phyloP scores from a whole-genome alignment of 306 rosid species.

The Trifolium fragiferum region DNA sequence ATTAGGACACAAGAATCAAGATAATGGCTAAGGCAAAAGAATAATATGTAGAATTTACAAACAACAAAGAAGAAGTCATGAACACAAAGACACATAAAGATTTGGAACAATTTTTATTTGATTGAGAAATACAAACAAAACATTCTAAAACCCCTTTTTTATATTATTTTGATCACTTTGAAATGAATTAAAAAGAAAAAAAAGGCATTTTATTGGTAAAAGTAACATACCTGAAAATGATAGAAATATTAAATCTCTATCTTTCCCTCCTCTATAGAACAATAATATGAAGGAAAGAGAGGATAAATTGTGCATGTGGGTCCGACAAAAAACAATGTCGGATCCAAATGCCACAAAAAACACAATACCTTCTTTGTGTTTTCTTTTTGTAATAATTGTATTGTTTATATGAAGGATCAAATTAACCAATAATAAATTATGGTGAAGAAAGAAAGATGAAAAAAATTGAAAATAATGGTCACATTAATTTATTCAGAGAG shows the following conservation, averaged over 20 bases:
- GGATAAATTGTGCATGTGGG: slow-evolving; percentile 18
- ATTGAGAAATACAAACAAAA: not conserved
- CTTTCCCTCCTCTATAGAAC: slow-evolving; percentile 21
- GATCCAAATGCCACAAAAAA: slow-evolving; percentile 30
- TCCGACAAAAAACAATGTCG: slow-evolving; percentile 35
- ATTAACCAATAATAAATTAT: slow-evolving; percentile 20
- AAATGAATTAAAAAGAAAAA: not conserved
- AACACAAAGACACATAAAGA: slow-evolving; percentile 13
- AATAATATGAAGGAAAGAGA: slow-evolving; percentile 13
- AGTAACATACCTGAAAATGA: slow-evolving; percentile 20
- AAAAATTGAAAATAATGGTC: not conserved
- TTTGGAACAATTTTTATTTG: not conserved
- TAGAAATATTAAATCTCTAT: not conserved
- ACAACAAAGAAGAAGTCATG: slow-evolving; percentile 18
- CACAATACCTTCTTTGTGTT: slow-evolving; percentile 29
- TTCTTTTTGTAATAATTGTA: slow-evolving; percentile 29
- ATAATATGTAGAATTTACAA: slow-evolving; percentile 34
- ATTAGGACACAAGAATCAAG: slow-evolving; percentile 17
- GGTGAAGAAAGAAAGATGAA: not conserved
- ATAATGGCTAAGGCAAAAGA: slow-evolving; percentile 24
- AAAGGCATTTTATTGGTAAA: not conserved
- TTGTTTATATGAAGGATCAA: not conserved
- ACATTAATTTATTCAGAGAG: slow-evolving; percentile 2
- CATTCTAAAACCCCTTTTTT: not conserved
- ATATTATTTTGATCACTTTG: not conserved